Evolutionary conservation across 495 filamentous ascomycete genomes (phyloP), one percentile per base, ranked within the genome.

Genomic region (Penicillium atrosanguineum): DNA sequence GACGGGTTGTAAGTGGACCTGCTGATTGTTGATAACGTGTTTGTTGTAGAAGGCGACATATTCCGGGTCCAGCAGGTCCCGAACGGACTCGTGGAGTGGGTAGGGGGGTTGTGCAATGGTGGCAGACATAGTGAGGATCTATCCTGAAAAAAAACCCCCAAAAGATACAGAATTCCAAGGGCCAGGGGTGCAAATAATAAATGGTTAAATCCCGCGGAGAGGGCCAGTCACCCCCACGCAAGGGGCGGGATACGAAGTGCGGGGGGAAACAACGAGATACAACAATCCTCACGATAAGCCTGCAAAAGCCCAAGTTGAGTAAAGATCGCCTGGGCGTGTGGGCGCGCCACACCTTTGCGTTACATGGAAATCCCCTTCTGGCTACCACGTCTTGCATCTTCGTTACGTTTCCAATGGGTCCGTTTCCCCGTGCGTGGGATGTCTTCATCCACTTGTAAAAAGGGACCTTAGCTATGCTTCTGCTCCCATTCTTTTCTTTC

Each of bases 1-100:
- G 16, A 84, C 72, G 6, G 81, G 80, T 44, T 80, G 80, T 15
- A 79, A 62, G 60, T 84, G 74, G 6, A 76, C 74, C 49, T 78
- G 74, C 34, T 76, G 74, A 12, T 77, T 68, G 52, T 79, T 62
- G 56, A 76, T 71, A 11, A 84, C 71, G 63, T 79, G 58, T 38
- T 75, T 46, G 59, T 83, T 82, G 61, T 83, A 83, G 65, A 81
- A 83, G 21, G 57, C 61, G 46, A 73, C 74, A 57, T 83, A 84
- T 44, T 77, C 73, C 8, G 80, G 76, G 55, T 81, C 69, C 36
- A 84, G 46, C 41, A 63, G 50, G 48, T 74, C 59, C 34, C 64
- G 60, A 38, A 84, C 68, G 15, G 79, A 80, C 16, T 65, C 62
- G 53, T 84, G 79, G 38, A 84, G 73, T 26, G 80, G 79, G 51